These are phyloP conservation scores for Salix arbutifolia DNA, from an alignment of 345 rosid species.

Conservation along the genomic window DNA sequence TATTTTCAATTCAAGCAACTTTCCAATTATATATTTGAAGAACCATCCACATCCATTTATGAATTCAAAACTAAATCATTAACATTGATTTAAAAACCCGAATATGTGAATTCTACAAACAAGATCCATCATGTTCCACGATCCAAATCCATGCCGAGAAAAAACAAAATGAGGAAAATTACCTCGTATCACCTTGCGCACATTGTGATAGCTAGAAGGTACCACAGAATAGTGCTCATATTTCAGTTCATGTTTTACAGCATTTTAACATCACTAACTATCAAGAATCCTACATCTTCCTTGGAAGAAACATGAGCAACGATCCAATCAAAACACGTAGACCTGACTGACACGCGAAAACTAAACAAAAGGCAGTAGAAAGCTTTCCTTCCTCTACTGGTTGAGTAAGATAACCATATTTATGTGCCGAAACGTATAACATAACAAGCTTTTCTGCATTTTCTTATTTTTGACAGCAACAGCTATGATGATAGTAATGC, in stretches of 20 bases:
- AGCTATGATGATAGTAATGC: not conserved
- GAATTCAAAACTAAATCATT: not conserved
- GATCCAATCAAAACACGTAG: conserved; percentile 1
- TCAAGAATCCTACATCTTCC: conserved; percentile 12
- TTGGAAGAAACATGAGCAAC: not conserved
- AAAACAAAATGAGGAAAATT: not conserved
- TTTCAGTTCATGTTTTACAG: conserved; percentile 2
- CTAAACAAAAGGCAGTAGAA: not conserved
- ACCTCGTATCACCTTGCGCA: not conserved
- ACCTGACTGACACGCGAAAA: not conserved
- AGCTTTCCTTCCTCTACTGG: conserved; percentile 6
- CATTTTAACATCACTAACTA: not conserved
- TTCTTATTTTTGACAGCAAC: not conserved
- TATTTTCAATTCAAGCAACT: not conserved
- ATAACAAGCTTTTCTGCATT: conserved; percentile 2
- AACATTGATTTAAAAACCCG: not conserved
- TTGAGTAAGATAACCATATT: not conserved
- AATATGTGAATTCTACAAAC: not conserved
- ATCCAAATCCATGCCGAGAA: not conserved
- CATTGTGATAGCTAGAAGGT: not conserved
- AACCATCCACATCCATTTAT: not conserved
- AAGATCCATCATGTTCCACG: not conserved
- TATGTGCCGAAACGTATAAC: not conserved
- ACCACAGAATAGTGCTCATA: not conserved
- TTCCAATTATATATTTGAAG: not conserved